Conservation (phyloP, 164 flowering plant genomes). For the Euptelea pleiosperma region DNA sequence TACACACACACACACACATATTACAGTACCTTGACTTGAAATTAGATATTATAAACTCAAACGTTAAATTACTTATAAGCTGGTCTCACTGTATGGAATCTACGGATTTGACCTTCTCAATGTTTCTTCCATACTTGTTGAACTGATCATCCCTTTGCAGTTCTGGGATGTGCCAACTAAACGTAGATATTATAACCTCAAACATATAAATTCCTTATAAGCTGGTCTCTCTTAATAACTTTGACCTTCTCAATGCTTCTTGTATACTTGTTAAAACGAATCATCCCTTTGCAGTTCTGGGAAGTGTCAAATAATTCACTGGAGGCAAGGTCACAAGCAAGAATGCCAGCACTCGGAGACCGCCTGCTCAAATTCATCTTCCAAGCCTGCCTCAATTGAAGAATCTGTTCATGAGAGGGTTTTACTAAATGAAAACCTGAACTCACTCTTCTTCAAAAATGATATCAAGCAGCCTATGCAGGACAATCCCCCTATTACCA, state of each 20-base stretch:
- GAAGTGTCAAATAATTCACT: conserved; percentile 83
- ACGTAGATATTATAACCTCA: not conserved
- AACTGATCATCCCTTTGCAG: conserved; percentile 36
- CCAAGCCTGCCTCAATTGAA: conserved; percentile 24
- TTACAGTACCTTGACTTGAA: too few species aligned
- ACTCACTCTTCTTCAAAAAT: conserved; percentile 14
- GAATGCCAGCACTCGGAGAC: conserved; percentile 58
- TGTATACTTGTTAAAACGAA: not conserved
- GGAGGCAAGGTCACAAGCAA: conserved; percentile 81
- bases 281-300: conserved; percentile 64
- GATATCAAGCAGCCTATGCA: conserved; percentile 19
- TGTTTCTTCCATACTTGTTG: conserved; percentile 1
- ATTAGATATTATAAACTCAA: not conserved
- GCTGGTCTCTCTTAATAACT: not conserved
- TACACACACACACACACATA: too few species aligned
- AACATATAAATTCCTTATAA: not conserved
- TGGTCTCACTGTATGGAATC: not conserved
- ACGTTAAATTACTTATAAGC: not conserved
- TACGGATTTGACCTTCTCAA: not conserved
- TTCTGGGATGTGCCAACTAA: conserved; percentile 86
- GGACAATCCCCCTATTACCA: conserved; percentile 19
- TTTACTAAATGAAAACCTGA: conserved; percentile 20
- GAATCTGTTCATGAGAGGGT: conserved; percentile 26
- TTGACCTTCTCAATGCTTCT: not conserved
- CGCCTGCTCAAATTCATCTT: conserved; percentile 30